Base-by-base conservation (phyloP, 2,329 filamentous ascomycete species). In the Penicillium sp. region DNA sequence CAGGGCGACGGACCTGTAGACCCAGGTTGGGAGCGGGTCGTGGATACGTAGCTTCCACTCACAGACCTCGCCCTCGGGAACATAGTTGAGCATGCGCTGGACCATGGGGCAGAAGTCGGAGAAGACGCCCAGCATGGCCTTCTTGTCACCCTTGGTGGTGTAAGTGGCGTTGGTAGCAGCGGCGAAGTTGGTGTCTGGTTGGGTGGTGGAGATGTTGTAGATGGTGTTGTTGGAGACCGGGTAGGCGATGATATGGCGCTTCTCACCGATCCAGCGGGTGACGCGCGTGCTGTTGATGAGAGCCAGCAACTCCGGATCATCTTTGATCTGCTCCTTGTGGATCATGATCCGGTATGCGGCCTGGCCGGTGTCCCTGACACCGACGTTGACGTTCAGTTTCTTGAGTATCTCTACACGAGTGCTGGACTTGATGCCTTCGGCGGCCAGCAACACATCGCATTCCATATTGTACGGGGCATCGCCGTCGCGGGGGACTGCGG, bases 171-270 rank as follows among this genome's bases (percentile, higher is more conserved):
- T 78, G 2, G 77, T 76, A 1, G 80, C 81, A 3, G 75, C 75
- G 1, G 81, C 78, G 54, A 83, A 82, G 60, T 84, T 79, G 27
- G 68, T 72, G 50, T 84, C 81, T 0, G 81, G 80, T 53, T 86
- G 82, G 0, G 78, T 74, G 1, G 82, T 83, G 10, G 79, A 82
- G 35, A 87, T 68, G 67, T 87, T 87, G 72, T 86, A 86, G 49
- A 86, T 80, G 13, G 76, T 75, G 60, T 86, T 82, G 55, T 77
- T 76, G 47, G 79, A 76, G 27, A 87, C 77, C 0, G 83, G 78
- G 60, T 87, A 87, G 1, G 81, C 83, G 61, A 87, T 86, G 53
- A 86, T 81, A 56, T 87, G 84, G 3, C 81, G 75, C 61, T 80
- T 80, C 49, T 80, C 78, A n/a, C 83, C 83, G 44, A 86, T 83